Conservation (phyloP, 1,284 basidiomycete species). For the Microbotryomycetes sp. region DNA sequence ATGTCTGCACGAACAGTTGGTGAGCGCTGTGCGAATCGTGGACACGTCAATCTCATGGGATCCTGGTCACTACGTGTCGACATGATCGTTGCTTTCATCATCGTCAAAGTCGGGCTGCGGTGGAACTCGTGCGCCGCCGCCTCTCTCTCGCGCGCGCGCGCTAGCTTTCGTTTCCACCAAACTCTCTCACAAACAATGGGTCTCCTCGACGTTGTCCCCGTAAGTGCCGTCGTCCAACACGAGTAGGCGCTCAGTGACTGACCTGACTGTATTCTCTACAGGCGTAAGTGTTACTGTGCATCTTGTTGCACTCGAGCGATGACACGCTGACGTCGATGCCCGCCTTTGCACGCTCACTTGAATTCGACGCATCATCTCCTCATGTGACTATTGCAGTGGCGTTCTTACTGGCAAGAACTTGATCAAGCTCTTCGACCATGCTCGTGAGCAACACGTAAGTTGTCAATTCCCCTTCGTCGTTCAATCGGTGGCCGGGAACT, state of each 20-base stretch:
- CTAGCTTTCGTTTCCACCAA: neutral
- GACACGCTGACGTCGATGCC: neutral
- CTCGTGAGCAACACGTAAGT: conserved; percentile 69
- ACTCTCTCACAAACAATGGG: conserved; percentile 11
- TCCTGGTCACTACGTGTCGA: neutral
- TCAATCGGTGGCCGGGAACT: neutral
- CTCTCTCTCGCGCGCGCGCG: neutral
- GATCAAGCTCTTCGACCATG: conserved; percentile 81
- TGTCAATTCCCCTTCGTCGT: neutral
- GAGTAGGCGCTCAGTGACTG: neutral
- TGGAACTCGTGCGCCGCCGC: neutral
- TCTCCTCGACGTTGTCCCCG: conserved; percentile 32
- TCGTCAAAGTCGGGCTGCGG: neutral
- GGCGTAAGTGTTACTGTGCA: conserved; percentile 16
- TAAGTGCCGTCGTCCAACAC: conserved; percentile 5
- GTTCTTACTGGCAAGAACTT: conserved; percentile 82
- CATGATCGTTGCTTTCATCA: neutral
- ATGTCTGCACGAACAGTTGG: too few relatives aligned
- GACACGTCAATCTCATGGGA: too few relatives aligned
- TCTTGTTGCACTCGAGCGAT: neutral
- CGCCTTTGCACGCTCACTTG: neutral
- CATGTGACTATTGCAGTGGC: conserved; percentile 45
- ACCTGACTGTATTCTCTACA: conserved; percentile 1
- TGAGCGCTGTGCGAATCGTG: too few relatives aligned
- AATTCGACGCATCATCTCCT: too few relatives aligned